Base-by-base conservation (phyloP, 1,284 basidiomycete genomes). In the Naganishia albida region DNA sequence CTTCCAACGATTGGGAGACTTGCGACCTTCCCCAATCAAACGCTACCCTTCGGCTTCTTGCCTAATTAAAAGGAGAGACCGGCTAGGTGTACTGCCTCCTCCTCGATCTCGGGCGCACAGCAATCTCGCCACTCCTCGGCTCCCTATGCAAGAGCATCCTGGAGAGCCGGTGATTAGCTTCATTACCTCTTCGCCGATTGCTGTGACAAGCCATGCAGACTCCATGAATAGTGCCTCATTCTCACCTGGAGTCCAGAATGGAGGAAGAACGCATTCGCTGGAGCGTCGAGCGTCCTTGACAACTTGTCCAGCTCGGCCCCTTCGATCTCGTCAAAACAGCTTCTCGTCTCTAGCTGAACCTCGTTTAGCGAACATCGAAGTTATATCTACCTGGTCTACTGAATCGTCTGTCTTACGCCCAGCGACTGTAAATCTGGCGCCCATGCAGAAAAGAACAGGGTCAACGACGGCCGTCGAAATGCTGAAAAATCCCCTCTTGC, bases 1-100 rank as follows among this genome's bases (percentile, higher is more conserved):
- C 48, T 23, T 38, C 10, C 34, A 48, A 38, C 49, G 23, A 25
- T 7, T 13, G 1, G n/a, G 10, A 18, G 34, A n/a, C 18, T 40
- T 50, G 3, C 13, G 15, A 25, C 13, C 46, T 23, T 30, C 38
- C 25, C 48, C 23, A 25, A 28, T 49, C 46, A 23, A 30, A 13
- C 57, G 57, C 7, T 60, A 46, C n/a, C 57, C 57, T 39, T 60
- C 57, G 13, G 20, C 34, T 12, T 50, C 57, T 6, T 60, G 46
- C 23, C 25, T 49, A 20, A 23, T 28, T 6, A 23, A 4, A 7
- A 18, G 30, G 18, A 13, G 46, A 7, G 34, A 39, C 15, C 40
- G 44, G 18, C 23, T 42, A 34, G 46, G 15, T 8, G n/a, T 50
- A 8, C 46, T 49, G n/a, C 57, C 57, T 4, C 57, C 57, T 28